A percentile compares a stretch with the other conserved stretches of the same genome.
Evolutionary conservation across 345 rosid genomes (phyloP).

Genomic region (Erysimum cheiranthoides): DNA sequence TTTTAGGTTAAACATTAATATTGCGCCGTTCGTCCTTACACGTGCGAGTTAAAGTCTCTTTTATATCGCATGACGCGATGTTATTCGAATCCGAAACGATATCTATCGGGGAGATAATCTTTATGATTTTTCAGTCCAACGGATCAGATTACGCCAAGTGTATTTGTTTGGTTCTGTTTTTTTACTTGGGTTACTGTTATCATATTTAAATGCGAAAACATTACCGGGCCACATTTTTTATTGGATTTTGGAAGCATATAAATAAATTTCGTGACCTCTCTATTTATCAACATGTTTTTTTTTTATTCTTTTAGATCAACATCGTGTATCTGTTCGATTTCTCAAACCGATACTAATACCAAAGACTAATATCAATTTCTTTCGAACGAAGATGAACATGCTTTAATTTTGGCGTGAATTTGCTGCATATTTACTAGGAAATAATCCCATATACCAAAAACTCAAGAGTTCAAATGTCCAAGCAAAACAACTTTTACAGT

Average conservation of each 20-base stretch:
- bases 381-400: too few species aligned
- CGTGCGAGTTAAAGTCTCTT: not conserved
- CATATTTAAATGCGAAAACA: not conserved
- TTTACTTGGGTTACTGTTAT: not conserved
- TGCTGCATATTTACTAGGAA: too few species aligned
- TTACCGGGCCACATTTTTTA: not conserved
- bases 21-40: not conserved
- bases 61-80: not conserved
- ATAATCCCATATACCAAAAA: too few species aligned
- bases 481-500: too few species aligned
- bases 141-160: constrained; percentile 8
- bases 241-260: not conserved
- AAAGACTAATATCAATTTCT: too few species aligned
- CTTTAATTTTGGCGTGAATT: too few species aligned
- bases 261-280: not conserved
- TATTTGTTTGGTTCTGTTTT: not conserved
- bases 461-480: too few species aligned
- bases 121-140: not conserved
- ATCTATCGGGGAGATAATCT: not conserved
- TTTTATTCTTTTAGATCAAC: not conserved
- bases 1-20: not conserved
- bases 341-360: not conserved
- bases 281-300: not conserved
- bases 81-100: not conserved
- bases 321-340: not conserved